Percentiles rank a stretch among this genome's conserved stretches.
phyloP scores from a whole-genome alignment of 2,329 filamentous ascomycete species.

The Sordariomycetes sp. region DNA sequence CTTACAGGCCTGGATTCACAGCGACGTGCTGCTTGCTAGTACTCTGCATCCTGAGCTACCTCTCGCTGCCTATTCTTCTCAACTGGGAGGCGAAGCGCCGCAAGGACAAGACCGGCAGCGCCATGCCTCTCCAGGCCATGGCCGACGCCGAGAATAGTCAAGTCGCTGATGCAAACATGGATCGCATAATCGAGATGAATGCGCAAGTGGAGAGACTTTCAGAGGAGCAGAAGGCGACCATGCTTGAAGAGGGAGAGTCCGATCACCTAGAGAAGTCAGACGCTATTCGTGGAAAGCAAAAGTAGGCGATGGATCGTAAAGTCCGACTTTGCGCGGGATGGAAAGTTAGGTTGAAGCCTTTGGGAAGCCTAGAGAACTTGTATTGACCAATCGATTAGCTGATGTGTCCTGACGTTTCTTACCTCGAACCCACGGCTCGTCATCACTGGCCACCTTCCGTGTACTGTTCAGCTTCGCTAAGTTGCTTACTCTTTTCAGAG shows the following conservation, averaged over 20 bases:
- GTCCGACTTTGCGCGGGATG: too few species aligned
- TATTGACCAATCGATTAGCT: too few species aligned
- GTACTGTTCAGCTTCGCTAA: too few species aligned
- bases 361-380: too few species aligned
- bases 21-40: neutral
- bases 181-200: neutral
- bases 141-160: neutral
- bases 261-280: neutral
- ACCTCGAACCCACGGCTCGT: too few species aligned
- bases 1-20: neutral
- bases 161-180: neutral
- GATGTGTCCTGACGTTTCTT: too few species aligned
- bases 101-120: neutral
- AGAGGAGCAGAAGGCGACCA: neutral
- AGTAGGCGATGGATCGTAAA: too few species aligned
- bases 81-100: neutral
- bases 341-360: too few species aligned
- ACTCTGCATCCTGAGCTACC: neutral
- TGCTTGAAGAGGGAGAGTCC: neutral
- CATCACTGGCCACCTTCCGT: too few species aligned
- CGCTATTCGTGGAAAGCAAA: too few species aligned
- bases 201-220: neutral
- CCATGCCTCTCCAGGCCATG: neutral
- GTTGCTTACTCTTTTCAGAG: too few species aligned
- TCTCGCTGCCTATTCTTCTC: neutral